phyloP scores from a whole-genome alignment of 2,329 filamentous ascomycete genomes.

The Phialophora expanda region DNA sequence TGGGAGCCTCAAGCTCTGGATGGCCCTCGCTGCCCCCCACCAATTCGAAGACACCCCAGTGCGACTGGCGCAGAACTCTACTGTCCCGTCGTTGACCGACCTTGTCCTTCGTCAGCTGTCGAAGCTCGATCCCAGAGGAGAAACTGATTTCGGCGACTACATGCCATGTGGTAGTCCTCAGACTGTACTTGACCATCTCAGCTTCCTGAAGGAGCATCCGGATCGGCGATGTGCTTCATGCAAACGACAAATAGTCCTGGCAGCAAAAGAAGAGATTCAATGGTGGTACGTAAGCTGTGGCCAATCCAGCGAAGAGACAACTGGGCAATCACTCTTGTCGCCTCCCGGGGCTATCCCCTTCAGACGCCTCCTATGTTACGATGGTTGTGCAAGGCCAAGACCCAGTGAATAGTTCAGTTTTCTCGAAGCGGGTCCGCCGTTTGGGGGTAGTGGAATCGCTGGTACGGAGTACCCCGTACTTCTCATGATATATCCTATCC shows the following conservation, averaged over 20 bases:
- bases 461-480: no score
- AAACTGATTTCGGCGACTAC: conserved; percentile 46
- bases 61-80: conserved; percentile 20
- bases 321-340: not conserved
- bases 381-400: not conserved
- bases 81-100: conserved; percentile 52
- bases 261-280: conserved; percentile 52
- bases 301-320: not conserved
- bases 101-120: conserved; percentile 47
- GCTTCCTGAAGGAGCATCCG: conserved; percentile 46
- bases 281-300: conserved; percentile 34
- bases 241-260: conserved; percentile 48
- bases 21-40: no score
- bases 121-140: conserved; percentile 45
- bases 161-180: conserved; percentile 46
- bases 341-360: not conserved
- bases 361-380: not conserved
- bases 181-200: conserved; percentile 46
- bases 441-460: no score
- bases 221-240: conserved; percentile 51
- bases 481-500: no score
- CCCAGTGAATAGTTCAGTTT: not conserved
- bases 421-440: no score
- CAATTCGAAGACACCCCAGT: not conserved
- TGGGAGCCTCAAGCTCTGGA: not conserved